Base-by-base conservation (phyloP, 2,329 filamentous ascomycete genomes). In the Fusarium proliferatum region DNA sequence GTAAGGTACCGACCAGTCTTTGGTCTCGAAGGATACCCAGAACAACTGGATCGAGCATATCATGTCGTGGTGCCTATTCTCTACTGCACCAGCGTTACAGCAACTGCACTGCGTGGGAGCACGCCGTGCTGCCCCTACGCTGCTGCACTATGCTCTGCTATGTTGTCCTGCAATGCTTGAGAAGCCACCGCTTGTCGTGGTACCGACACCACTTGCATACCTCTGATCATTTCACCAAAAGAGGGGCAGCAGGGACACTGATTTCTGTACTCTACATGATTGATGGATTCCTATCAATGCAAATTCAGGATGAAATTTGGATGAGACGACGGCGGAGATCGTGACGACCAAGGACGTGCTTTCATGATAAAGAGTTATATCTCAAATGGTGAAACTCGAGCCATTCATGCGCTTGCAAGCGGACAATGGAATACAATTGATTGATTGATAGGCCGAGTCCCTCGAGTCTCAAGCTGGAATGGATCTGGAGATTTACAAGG, bases 1-100 rank as follows among this genome's bases (percentile, higher is more conserved):
- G 76, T 70, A 77, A 77, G 76, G 76, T 74, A 77, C 76, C 64
- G 59, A 42, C 64, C 71, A 73, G 49, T 69, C 68, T 67, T 56
- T 56, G 41, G 33, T 64, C 61, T 64, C 34, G 46, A 53, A 45
- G 34, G 49, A 38, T 42, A 55, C 55, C 42, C 60, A 67, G 56
- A 48, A 67, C 71, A 64, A 64, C 66, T 71, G 67, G 56, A 68
- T 76, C 65, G 67, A 67, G 61, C 59, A 71, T 74, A 69, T 63
- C 63, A 68, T 74, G 69, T 61, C 41, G 68, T 75, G 67, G 67
- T 62, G 61, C 67, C 65, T 62, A 61, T 42, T 52, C 60, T 33
- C 34, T 36, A 61, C 64, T 72, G 69, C 66, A 70, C 66, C 64
- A 58, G 61, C 64, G 64, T 74, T 66, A 59, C 66, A 75, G 60